Evolutionary conservation across 2,329 filamentous ascomycete species (phyloP).

Genomic region (Paraconiothyrium sp.): DNA sequence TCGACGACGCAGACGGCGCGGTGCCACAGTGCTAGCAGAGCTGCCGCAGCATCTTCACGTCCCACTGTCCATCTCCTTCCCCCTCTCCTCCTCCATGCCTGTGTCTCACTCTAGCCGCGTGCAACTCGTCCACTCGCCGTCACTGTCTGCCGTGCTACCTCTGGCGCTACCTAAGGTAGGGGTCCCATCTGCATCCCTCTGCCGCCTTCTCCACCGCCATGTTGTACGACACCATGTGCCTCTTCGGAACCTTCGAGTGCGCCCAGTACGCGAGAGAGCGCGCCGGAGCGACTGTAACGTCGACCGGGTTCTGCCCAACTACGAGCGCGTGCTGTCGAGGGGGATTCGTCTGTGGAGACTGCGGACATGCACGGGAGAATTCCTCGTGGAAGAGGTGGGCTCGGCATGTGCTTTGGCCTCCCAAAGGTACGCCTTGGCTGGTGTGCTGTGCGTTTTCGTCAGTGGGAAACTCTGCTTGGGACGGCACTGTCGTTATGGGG

Average conservation of each 20-base stretch:
- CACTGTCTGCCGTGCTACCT: slow-evolving; percentile 22
- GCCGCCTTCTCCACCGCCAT: background rate
- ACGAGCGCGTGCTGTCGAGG: background rate
- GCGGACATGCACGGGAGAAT: background rate
- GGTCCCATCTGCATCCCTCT: background rate
- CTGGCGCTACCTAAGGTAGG: background rate
- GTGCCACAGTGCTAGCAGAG: background rate
- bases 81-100: slow-evolving; percentile 5
- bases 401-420: background rate
- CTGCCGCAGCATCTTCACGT: background rate
- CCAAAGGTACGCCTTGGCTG: background rate
- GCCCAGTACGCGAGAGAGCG: slow-evolving; percentile 11
- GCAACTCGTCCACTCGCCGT: slow-evolving; percentile 15
- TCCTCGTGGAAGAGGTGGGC: background rate
- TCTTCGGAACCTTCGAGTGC: slow-evolving; percentile 13
- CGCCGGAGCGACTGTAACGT: slow-evolving; percentile 20
- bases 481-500: background rate
- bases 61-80: background rate
- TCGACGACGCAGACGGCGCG: background rate
- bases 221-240: slow-evolving; percentile 20
- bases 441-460: background rate
- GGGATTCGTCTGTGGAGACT: background rate
- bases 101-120: background rate
- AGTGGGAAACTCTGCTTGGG: background rate
- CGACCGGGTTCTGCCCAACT: slow-evolving; percentile 14